These are phyloP conservation scores for Ceratocystis lukuohia DNA, from an alignment of 2,329 filamentous ascomycete species.

Conservation along the genomic window DNA sequence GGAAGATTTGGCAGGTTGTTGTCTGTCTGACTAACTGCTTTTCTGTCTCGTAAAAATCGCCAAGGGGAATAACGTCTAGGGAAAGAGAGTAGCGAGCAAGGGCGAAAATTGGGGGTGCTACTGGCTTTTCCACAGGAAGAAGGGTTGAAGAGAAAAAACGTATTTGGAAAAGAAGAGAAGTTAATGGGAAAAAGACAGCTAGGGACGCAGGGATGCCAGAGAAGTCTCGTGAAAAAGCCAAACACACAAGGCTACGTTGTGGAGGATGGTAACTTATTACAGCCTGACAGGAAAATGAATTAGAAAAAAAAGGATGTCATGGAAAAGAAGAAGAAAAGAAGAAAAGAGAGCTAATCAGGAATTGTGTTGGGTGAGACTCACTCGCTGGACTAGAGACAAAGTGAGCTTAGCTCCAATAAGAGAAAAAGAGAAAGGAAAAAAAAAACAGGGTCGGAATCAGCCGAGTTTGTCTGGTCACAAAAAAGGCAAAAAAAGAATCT, in stretches of 20 bases:
- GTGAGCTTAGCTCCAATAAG: constrained; percentile 9
- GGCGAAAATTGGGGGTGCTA: not conserved
- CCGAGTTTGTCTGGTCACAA: constrained; percentile 7
- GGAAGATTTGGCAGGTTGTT: not conserved
- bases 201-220: not conserved
- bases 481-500: constrained; percentile 5
- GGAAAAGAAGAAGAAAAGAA: constrained; percentile 7
- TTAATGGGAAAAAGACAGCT: not conserved
- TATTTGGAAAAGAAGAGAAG: not conserved
- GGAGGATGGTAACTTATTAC: not conserved
- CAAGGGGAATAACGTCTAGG: not conserved
- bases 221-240: constrained; percentile 12
- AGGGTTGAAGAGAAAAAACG: not conserved
- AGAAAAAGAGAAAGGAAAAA: not conserved
- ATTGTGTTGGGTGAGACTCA: constrained; percentile 11
- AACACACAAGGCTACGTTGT: constrained; percentile 3
- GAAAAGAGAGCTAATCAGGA: constrained; percentile 16
- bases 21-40: not conserved
- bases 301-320: constrained; percentile 18
- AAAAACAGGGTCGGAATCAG: constrained; percentile 11
- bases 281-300: not conserved
- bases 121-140: not conserved
- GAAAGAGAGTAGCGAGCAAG: not conserved
- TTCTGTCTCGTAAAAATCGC: not conserved
- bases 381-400: constrained; percentile 5